These are phyloP conservation scores for Entomophthora muscae DNA, from an alignment of 371 early-diverging fungal species.

Conservation along the genomic window DNA sequence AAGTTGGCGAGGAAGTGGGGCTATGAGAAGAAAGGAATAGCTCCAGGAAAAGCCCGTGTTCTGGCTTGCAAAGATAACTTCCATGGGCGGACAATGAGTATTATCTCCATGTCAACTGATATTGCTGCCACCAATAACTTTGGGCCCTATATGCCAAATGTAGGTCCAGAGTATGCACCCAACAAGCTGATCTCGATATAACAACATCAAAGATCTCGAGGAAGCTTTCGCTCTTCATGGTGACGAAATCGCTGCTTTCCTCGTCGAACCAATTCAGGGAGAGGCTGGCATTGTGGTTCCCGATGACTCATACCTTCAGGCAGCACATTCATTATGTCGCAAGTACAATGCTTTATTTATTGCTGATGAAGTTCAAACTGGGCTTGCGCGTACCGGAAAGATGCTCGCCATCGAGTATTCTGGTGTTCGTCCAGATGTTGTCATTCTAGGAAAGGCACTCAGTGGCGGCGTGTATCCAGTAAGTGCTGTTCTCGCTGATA, in stretches of 20 bases:
- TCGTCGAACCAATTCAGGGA: slow-evolving; percentile 97
- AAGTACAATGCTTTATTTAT: slow-evolving; percentile 96
- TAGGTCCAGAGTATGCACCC: slow-evolving; percentile 59
- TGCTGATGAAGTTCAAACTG: no score
- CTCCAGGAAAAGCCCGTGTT: slow-evolving; percentile 67
- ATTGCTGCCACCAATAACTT: slow-evolving; percentile 66
- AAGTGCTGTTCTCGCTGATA: no score
- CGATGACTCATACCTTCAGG: slow-evolving; percentile 75
- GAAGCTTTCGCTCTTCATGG: slow-evolving; percentile 65
- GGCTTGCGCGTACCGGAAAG: no score
- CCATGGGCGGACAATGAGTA: slow-evolving; percentile 92
- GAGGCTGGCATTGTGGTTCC: slow-evolving; percentile 91
- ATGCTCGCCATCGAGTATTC: no score
- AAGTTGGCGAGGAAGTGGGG: slow-evolving; percentile 97
- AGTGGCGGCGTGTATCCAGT: no score
- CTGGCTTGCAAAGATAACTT: slow-evolving; percentile 80
- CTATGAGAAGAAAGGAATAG: slow-evolving; percentile 81
- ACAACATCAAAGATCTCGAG: slow-evolving; percentile 73
- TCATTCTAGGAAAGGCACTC: no score
- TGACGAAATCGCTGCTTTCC: slow-evolving; percentile 69
- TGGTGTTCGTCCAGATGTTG: no score
- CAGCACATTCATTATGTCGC: slow-evolving; percentile 74
- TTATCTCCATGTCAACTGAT: slow-evolving; percentile 91
- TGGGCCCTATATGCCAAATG: slow-evolving; percentile 83
- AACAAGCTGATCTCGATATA: slow-evolving; percentile 55